Conservation (phyloP, 2,329 filamentous ascomycete species). For the Talaromyces marneffei region DNA sequence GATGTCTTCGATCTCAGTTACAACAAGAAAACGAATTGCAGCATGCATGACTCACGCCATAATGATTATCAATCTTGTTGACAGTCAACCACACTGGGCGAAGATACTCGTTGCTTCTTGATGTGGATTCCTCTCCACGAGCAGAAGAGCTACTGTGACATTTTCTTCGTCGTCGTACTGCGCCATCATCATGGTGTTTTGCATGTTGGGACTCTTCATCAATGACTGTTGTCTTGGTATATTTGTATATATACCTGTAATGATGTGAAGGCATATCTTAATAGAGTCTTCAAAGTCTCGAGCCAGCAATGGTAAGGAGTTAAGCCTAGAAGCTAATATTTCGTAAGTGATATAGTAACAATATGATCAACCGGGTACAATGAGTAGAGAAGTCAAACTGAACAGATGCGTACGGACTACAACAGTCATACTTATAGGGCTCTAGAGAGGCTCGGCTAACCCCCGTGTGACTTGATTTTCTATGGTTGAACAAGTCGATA, state of each 20-base stretch:
- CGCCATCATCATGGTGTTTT: not conserved
- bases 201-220: not conserved
- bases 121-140: not conserved
- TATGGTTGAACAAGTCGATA: not conserved
- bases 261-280: conserved; percentile 8
- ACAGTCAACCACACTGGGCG: conserved; percentile 7
- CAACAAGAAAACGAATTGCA: too few relatives aligned
- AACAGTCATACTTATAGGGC: not conserved
- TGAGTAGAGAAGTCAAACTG: not conserved
- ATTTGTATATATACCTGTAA: conserved; percentile 10
- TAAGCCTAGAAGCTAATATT: too few relatives aligned
- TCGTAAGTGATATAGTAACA: not conserved
- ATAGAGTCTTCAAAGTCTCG: not conserved
- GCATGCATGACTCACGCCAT: not conserved
- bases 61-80: not conserved
- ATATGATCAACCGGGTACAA: not conserved
- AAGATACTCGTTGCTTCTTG: not conserved
- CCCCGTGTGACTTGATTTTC: not conserved
- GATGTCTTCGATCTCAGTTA: not conserved
- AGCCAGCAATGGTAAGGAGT: too few relatives aligned
- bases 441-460: not conserved
- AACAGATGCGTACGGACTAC: not conserved
- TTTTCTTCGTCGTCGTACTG: not conserved
- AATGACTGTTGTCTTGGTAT: not conserved
- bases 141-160: conserved; percentile 1